Evolutionary conservation across 78 protist species (phyloP).

Genomic region (Carpediemonas membranifera): DNA sequence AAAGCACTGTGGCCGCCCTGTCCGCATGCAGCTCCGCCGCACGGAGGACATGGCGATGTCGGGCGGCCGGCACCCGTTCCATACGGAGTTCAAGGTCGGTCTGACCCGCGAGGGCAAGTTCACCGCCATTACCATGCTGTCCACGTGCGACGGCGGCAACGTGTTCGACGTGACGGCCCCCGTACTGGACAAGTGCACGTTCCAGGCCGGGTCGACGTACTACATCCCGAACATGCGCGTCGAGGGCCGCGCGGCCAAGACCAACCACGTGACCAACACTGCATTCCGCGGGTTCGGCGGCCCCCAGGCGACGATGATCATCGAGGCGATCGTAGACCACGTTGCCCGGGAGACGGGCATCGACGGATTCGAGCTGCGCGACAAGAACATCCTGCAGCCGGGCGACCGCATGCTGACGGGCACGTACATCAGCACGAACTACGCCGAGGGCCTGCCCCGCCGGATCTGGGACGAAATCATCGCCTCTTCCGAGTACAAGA

Average conservation of each 20-base stretch:
- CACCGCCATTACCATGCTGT: neutral
- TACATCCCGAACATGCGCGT: constrained; percentile 50
- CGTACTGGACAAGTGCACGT: constrained; percentile 67
- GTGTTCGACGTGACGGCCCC: constrained; percentile 58
- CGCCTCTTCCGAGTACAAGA: constrained; percentile 1
- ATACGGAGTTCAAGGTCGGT: constrained; percentile 49
- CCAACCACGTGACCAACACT: constrained; percentile 77
- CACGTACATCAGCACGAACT: neutral
- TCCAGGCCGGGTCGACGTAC: constrained; percentile 73
- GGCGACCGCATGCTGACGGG: constrained; percentile 1
- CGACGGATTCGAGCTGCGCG: neutral
- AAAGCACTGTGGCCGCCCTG: constrained; percentile 50
- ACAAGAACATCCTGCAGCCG: neutral
- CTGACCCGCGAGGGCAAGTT: constrained; percentile 38
- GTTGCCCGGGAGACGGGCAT: constrained; percentile 37
- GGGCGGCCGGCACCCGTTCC: constrained; percentile 78
- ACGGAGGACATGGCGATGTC: constrained; percentile 58
- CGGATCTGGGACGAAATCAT: constrained; percentile 41
- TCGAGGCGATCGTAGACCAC: constrained; percentile 60
- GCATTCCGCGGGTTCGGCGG: constrained; percentile 91
- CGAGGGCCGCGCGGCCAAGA: constrained; percentile 48
- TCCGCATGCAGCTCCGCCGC: constrained; percentile 53
- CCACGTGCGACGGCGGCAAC: constrained; percentile 67
- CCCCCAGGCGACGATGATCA: constrained; percentile 67
- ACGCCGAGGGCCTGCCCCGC: neutral